These are phyloP conservation scores for Aegilops speltoides DNA, from an alignment of 176 grass and related monocot genomes.

Conservation along the genomic window DNA sequence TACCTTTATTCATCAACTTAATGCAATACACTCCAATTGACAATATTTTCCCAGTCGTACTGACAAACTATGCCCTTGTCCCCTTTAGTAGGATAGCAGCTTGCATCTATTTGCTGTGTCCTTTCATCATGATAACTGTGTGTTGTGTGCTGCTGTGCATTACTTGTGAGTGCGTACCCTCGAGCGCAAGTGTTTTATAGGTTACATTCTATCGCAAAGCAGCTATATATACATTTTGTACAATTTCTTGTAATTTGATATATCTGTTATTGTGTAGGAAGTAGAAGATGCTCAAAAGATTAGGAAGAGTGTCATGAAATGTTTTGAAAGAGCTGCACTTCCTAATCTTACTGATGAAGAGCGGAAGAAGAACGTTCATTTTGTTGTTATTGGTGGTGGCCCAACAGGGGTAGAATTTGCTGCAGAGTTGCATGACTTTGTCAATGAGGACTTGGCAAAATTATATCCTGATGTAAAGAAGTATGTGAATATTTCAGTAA, in stretches of 20 bases:
- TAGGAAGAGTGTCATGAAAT: conserved; percentile 79
- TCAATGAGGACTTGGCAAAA: conserved; percentile 79
- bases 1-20: not conserved
- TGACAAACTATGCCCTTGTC: not conserved
- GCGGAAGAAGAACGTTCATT: conserved; percentile 87
- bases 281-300: conserved; percentile 97
- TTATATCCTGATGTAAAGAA: conserved; percentile 76
- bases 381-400: conserved; percentile 91
- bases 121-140: not conserved
- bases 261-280: conserved; percentile 53
- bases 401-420: conserved; percentile 99
- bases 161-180: not conserved
- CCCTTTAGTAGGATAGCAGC: not conserved
- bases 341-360: conserved; percentile 80
- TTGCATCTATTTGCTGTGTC: not conserved
- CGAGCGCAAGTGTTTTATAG: not conserved
- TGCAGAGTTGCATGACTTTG: conserved; percentile 96
- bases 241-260: not conserved
- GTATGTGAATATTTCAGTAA: conserved; percentile 83
- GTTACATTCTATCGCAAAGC: not conserved
- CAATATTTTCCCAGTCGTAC: not conserved
- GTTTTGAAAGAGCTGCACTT: conserved; percentile 85
- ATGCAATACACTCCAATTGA: not conserved
- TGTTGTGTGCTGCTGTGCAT: not conserved
- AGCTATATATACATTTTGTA: not conserved